Evolutionary conservation across 257 asterid genomes (phyloP).

Genomic region (Leptodermis oblonga): DNA sequence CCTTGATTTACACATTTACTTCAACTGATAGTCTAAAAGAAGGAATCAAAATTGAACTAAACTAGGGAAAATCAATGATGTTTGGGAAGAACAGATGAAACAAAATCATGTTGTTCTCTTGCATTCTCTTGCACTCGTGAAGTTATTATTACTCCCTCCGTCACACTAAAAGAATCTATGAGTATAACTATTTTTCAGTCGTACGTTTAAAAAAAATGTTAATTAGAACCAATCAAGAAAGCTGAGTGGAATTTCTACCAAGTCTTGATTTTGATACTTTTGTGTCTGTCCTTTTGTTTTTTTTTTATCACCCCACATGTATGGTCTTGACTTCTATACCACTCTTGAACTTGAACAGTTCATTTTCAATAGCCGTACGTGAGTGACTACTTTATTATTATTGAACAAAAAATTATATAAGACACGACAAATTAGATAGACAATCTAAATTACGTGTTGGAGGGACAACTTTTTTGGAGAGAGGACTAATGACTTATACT

Average conservation of each 20-base stretch:
- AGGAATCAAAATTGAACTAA: neutral
- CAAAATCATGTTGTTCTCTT: neutral
- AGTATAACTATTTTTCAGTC: too few relatives aligned
- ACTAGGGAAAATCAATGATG: neutral
- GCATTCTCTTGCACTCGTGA: conserved; percentile 1
- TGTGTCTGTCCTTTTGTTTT: neutral
- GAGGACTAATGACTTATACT: conserved; percentile 3
- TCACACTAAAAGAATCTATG: too few relatives aligned
- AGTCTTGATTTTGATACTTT: neutral
- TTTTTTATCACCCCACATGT: neutral
- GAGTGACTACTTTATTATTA: too few relatives aligned
- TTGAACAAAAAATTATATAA: too few relatives aligned
- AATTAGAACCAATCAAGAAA: neutral
- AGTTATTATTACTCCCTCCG: too few relatives aligned
- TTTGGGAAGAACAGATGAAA: neutral
- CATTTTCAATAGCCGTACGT: too few relatives aligned
- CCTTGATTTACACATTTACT: neutral
- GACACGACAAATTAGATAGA: too few relatives aligned
- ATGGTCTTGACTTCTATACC: neutral
- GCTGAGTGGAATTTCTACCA: neutral
- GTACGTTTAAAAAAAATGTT: too few relatives aligned
- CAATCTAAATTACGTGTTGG: too few relatives aligned
- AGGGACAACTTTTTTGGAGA: neutral
- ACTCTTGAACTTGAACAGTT: neutral
- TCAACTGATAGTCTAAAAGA: conserved; percentile 7